Conservation (phyloP, 129 eudicot species). For the Ambrosia trifida region DNA sequence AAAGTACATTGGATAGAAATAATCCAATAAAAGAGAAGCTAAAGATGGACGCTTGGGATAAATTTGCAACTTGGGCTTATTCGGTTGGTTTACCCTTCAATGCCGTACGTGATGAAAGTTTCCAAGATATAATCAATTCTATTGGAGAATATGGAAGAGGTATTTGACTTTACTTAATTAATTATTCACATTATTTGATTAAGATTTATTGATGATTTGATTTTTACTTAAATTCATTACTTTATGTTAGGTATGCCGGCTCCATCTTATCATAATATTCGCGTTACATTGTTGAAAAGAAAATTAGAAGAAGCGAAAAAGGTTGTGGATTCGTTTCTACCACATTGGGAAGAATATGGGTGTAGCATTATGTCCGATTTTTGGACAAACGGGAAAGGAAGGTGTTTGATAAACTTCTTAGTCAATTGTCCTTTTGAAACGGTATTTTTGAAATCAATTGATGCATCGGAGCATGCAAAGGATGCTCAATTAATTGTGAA, state of each 20-base stretch:
- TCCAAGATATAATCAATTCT: neutral
- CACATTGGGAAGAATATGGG: neutral
- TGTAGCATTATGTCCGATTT: constrained; percentile 16
- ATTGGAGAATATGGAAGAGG: too few relatives aligned
- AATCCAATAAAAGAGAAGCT: constrained; percentile 6
- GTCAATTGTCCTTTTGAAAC: constrained; percentile 14
- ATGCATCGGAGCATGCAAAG: constrained; percentile 16
- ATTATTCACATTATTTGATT: neutral
- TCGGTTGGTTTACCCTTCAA: too few relatives aligned
- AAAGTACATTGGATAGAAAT: neutral
- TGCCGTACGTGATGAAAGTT: too few relatives aligned
- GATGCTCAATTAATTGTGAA: neutral
- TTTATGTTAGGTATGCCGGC: neutral
- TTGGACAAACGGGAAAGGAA: constrained; percentile 17
- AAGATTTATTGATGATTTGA: neutral
- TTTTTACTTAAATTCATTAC: neutral
- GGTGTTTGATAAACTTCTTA: too few relatives aligned
- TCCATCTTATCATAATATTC: neutral
- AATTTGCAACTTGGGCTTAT: too few relatives aligned
- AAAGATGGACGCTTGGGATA: too few relatives aligned
- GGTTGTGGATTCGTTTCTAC: too few relatives aligned
- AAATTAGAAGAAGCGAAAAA: too few relatives aligned
- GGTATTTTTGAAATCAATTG: constrained; percentile 5
- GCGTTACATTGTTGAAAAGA: too few relatives aligned
- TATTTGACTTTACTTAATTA: too few relatives aligned